Base-by-base conservation (phyloP, 1,284 basidiomycete genomes). In the Moniliophthora roreri region DNA sequence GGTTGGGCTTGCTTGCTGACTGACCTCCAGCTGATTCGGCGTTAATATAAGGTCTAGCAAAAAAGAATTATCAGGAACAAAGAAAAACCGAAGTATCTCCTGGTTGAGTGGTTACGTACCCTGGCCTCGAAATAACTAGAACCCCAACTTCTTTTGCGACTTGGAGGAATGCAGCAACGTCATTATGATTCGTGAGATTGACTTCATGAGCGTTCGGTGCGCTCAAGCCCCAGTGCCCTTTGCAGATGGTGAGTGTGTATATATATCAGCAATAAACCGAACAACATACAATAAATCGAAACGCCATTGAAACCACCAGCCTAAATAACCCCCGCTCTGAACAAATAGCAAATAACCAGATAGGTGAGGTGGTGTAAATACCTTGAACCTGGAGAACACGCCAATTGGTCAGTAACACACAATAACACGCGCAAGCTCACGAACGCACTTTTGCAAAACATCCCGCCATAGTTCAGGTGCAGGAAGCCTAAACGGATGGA, bases 231-330 rank as follows among this genome's bases (percentile, higher is more conserved):
- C 76, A 78, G 53, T 77, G 74, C 67, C 68, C 69, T 71, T 44
- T 13, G 23, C 9, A 26, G 34, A 9, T 21, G 21, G 13, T 42
- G 18, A 35, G 11, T 2, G 13, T 39, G 21, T 54, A 40, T 32
- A 28, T 7, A 16, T 10, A 32, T 16, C 8, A 11, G 38, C 44
- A 28, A 28, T 32, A n/a, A n/a, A 41, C 13, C 11, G 16, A 18
- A 34, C 16, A 35, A 23, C 39, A 51, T 53, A 65, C 72, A 72
- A 54, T 78, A 78, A 3, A 73, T 71, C 0, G 73, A 75, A 34
- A 77, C 66, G 0, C 68, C 70, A 59, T 80, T 81, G 63, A 79
- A 75, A 4, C 78, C 79, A 2, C 75, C 71, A 1, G 77, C 78
- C 63, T 77, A 65, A 34, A 51, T 52, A 34, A n/a, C n/a, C n/a